Evolutionary conservation across 495 filamentous ascomycete species (phyloP), one percentile per base, ranked within the genome.

Genomic region (Podospora anserina): DNA sequence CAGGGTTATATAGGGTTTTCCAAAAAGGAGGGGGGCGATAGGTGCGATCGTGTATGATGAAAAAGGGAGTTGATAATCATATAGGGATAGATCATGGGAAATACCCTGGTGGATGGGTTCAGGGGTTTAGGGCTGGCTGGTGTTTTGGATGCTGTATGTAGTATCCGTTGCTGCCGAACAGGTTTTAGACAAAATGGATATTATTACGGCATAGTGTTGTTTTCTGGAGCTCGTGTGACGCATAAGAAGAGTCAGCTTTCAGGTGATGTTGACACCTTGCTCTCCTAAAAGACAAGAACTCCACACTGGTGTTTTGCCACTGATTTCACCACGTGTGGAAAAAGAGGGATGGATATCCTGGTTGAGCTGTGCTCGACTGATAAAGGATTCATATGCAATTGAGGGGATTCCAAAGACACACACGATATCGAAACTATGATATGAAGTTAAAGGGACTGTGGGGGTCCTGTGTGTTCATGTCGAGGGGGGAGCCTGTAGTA

Each of bases 171-270:
- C 4, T 63, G 23, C 30, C 30, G 18, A 19, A 32, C 7, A 39
- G 16, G 30, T 28, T n/a, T 44, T 63, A 44, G 32, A 49, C 32
- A 39, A 63, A 63, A 63, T 63, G 61, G 61, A 63, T 63, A 63
- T 63, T 49, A 63, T 63, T 63, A 63, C 19, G 61, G 61, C 59
- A 61, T 49, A 18, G 39, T 49, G 39, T 16, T 49, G 9, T 16
- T 49, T 49, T 49, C 9, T 23, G 3, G 39, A 49, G 39, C 39
- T 49, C 39, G 39, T 49, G 39, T 49, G 9, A 16, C 13, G 39
- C 15, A 49, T 49, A 18, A 16, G 15, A 11, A 49, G 39, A 49
- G 39, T 49, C 39, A 49, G 39, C 9, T 49, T 49, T 11, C 39
- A 13, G 9, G 39, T 3, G 2, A 49, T 49, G 6, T 49, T 6